Base-by-base conservation (phyloP, 2,329 filamentous ascomycete genomes). In the Diaporthe longicolla region DNA sequence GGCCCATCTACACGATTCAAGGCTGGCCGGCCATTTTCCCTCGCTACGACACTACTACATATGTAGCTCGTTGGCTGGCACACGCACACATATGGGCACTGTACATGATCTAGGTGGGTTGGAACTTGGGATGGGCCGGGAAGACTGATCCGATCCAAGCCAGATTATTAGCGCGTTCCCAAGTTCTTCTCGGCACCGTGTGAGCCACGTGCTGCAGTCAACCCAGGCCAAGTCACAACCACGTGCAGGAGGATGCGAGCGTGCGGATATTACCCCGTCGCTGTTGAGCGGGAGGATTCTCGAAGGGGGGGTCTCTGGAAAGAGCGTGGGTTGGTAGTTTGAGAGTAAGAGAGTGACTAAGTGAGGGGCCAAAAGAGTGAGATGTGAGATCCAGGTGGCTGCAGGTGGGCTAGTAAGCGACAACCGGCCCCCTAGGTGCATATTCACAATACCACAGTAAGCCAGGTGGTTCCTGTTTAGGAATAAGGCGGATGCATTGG, bases 221-320 rank as follows among this genome's bases (percentile, higher is more conserved):
- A 26, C 10, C 59, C 26, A 8, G 26, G 29, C 29, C 59, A 71
- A 61, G 29, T 57, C 19, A 35, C 40, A 32, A 58, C 69, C 69
- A 71, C 69, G 69, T 71, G 69, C 69, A 71, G 55, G 21, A 71
- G 69, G 69, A 61, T 71, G 69, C 69, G 45, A 71, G 69, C 1
- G 55, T 71, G 43, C 66, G 68, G 58, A 74, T 52, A 71, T 65
- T 72, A 69, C 68, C 58, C 73, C 69, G 75, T 74, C 74, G 71
- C 65, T 73, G 75, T 74, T 76, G 75, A 73, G 74, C 73, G 75
- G 75, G 73, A 75, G 75, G 68, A 73, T 76, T 75, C 70, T 19
- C 45, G 75, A 76, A 75, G 77, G 72, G 76, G 45, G 45, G 19
- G 8, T n/a, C 35, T 50, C 45, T 8, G 75, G 78, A 19, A 24